A percentile compares a stretch with the other conserved stretches of the same genome.
phyloP scores from a whole-genome alignment of 2,329 filamentous ascomycete species.

The Bipolaris zeicola region DNA sequence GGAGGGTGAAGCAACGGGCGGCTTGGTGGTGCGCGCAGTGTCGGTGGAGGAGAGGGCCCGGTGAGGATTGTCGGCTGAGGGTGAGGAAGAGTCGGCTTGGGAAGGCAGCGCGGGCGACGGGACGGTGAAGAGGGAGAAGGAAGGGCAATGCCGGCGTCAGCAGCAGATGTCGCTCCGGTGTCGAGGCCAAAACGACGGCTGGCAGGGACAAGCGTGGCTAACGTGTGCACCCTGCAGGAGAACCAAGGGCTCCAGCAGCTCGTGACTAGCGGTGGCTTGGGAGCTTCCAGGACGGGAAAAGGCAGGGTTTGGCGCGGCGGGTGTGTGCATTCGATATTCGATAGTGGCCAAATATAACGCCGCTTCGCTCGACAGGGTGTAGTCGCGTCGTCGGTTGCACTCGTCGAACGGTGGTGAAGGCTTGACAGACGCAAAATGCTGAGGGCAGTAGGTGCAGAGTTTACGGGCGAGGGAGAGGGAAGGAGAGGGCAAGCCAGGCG shows the following conservation, averaged over 20 bases:
- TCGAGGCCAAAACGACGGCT: conserved; percentile 25
- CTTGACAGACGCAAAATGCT: background rate
- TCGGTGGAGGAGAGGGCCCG: conserved; percentile 40
- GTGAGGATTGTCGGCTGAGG: conserved; percentile 45
- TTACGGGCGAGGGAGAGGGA: background rate
- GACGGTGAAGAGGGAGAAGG: conserved; percentile 22
- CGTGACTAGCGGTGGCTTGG: conserved; percentile 14
- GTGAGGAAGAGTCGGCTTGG: conserved; percentile 26
- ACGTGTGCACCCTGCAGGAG: conserved; percentile 29
- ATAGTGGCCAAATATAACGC: conserved; percentile 34
- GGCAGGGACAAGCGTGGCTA: conserved; percentile 26
- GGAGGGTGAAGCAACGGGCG: conserved; percentile 18
- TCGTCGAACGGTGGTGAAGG: background rate
- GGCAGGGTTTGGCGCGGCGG: conserved; percentile 19
- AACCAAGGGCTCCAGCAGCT: conserved; percentile 13
- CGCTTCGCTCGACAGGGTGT: conserved; percentile 14
- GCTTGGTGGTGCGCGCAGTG: conserved; percentile 33
- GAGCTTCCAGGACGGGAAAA: conserved; percentile 21
- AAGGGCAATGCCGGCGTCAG: conserved; percentile 14
- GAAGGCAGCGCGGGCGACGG: conserved; percentile 12
- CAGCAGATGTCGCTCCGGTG: conserved; percentile 21
- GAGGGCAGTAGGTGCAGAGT: background rate
- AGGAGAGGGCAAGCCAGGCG: background rate
- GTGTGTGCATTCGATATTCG: conserved; percentile 30
- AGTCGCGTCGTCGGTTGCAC: background rate